Evolutionary conservation across 805 yeast species (phyloP), one percentile per base, ranked within the genome.

Genomic region (Tetrapisispora iriomotensis): DNA sequence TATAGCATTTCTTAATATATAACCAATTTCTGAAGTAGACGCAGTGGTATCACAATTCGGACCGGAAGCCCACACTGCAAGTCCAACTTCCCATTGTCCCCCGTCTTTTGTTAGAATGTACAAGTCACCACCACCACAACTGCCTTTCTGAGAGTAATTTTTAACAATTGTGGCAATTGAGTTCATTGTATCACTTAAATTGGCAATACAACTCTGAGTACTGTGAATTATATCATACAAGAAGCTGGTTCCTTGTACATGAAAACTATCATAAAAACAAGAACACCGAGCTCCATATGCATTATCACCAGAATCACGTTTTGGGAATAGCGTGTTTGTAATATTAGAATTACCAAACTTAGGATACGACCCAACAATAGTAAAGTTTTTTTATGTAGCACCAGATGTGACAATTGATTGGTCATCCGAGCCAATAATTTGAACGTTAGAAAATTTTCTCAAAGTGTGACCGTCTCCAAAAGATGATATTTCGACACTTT

Each of bases 1-100:
- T 12, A 38, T 19, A 8, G 29, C 30, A 17, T 35, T 18, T 13
- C 15, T 21, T 14, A 41, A 10, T 25, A 32, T 32, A 24, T 28
- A 29, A 13, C 18, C 24, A 15, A 34, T 37, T 6, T 29, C 41
- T 9, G 8, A 8, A 6, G 8, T 7, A 8, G n/a, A 14, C 8
- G 39, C 41, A 26, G 39, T 34, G 14, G 41, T 41, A 29, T 37
- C 39, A 37, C 44, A 41, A 30, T 41, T 37, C 7, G 6, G 3
- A 19, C 41, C 44, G 8, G 21, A 29, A n/a, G 39, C 29, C 30
- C 24, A 41, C 9, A 29, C 26, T 13, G 41, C 22, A 14, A 27
- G 15, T 23, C 36, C 41, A 9, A 37, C 34, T 30, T 41, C 38
- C 44, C 41, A 41, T 20, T 41, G 29, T 8, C 36, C 38, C 29